A percentile compares a stretch with the other conserved stretches of the same genome.
Evolutionary conservation across 139 green algal species (phyloP).

Genomic region (Pleodorina starrii): DNA sequence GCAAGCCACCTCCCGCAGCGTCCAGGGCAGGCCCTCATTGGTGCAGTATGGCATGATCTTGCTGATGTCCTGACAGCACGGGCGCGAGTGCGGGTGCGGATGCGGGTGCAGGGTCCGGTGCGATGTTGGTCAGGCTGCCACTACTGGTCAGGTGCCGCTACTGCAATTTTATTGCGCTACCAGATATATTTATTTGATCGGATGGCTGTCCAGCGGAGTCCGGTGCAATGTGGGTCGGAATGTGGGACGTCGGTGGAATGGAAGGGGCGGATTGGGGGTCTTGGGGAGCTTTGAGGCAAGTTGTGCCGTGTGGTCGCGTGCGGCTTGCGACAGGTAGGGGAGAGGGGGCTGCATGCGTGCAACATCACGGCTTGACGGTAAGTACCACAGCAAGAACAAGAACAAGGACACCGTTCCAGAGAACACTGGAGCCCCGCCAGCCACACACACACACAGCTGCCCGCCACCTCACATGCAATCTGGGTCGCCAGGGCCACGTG

Average conservation of each 20-base stretch:
- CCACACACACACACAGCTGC: background rate
- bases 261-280: too few relatives aligned
- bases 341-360: too few relatives aligned
- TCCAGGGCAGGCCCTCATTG: slow-evolving; percentile 28
- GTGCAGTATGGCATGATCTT: slow-evolving; percentile 6
- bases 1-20: slow-evolving; percentile 31
- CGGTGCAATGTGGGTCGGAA: background rate
- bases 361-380: too few relatives aligned
- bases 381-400: too few relatives aligned
- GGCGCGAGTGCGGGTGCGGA: background rate
- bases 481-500: background rate
- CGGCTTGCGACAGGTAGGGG: too few relatives aligned
- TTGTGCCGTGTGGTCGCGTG: too few relatives aligned
- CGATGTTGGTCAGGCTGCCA: too few relatives aligned
- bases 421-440: too few relatives aligned
- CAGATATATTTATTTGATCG: background rate
- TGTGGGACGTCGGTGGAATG: background rate
- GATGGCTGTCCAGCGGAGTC: background rate
- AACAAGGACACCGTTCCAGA: too few relatives aligned
- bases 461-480: background rate
- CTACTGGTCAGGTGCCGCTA: background rate
- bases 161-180: background rate
- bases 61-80: slow-evolving; percentile 17
- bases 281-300: too few relatives aligned
- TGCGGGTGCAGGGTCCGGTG: too few relatives aligned